Base-by-base conservation (phyloP, 805 yeast species). In the Sugiyamaella smithiae region DNA sequence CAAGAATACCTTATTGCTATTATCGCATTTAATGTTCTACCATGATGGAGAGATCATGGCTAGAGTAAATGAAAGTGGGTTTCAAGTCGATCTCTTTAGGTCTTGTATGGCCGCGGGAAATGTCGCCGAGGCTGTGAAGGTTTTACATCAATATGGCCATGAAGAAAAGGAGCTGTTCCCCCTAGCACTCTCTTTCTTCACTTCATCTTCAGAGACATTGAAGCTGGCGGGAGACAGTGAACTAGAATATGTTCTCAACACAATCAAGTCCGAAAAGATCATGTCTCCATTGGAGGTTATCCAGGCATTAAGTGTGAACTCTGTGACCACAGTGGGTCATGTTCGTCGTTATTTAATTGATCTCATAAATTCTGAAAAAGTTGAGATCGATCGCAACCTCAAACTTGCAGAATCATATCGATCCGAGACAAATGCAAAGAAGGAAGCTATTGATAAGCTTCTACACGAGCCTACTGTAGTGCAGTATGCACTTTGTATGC, bases 211-310 rank as follows among this genome's bases (percentile, higher is more conserved):
- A 35, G 70, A 70, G 2, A 66, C 82, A 1, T 75, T 79, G 52
- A 67, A 73, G 2, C 66, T 69, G 29, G 75, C 85, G 4, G 80
- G 86, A 1, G 74, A 76, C 12, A 69, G 68, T 22, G 75, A 75
- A 37, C 69, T 75, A 41, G 67, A 80, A 48, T 61, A 62, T 14
- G 68, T 90, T 0, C 64, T 91, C 16, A 67, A 75, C 23, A 74
- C 72, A 49, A 76, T 87, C 42, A 75, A 78, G 41, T 62, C 69
- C 2, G 67, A 71, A 12, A 76, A 78, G 42, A 62, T 85, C 12
- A 72, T 87, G 67, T 73, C 95, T 0, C 85, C 95, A 0, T 65
- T 88, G 16, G 97, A 90, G 55, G 69, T 93, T 1, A 72, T 91
- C n/a, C 82, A 84, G 53, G 75, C 82, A 2, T 65, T 89, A 37